These are phyloP conservation scores for Didymella sp. DNA, from an alignment of 2,329 filamentous ascomycete genomes.

Conservation along the genomic window DNA sequence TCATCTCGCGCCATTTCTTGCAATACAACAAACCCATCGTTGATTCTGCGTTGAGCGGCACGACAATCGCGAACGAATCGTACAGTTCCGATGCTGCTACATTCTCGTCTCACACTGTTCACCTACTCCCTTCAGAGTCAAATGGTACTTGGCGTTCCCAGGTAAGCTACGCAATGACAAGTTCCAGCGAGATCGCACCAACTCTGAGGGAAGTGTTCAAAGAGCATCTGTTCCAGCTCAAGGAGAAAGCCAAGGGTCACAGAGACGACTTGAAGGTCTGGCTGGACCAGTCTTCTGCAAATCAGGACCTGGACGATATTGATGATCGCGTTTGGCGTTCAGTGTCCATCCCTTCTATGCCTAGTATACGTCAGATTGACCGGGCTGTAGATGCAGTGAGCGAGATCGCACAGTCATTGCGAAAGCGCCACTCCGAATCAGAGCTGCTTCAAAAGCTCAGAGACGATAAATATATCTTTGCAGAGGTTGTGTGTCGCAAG, in stretches of 20 bases:
- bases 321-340: neutral
- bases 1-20: neutral
- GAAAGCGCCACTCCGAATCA: neutral
- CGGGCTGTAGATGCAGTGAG: neutral
- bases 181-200: neutral
- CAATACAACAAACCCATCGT: neutral
- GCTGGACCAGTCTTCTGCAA: constrained; percentile 1
- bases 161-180: neutral
- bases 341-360: neutral
- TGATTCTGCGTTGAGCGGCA: neutral
- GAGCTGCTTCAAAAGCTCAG: neutral
- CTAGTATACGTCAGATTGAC: neutral
- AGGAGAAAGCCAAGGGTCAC: neutral
- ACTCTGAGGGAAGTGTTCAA: neutral
- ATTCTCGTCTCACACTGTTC: constrained; percentile 12
- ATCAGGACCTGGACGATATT: constrained; percentile 1
- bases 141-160: constrained; percentile 20
- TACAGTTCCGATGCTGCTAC: constrained; percentile 12
- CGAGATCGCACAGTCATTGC: neutral
- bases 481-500: neutral
- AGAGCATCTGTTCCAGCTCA: neutral
- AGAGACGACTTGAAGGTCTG: neutral
- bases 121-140: constrained; percentile 18
- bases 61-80: neutral
- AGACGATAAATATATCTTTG: constrained; percentile 1